A percentile compares a stretch with the other conserved stretches of the same genome.
Evolutionary conservation across 148 eudicot genomes (phyloP).

Genomic region (Suaeda aralocaspica): DNA sequence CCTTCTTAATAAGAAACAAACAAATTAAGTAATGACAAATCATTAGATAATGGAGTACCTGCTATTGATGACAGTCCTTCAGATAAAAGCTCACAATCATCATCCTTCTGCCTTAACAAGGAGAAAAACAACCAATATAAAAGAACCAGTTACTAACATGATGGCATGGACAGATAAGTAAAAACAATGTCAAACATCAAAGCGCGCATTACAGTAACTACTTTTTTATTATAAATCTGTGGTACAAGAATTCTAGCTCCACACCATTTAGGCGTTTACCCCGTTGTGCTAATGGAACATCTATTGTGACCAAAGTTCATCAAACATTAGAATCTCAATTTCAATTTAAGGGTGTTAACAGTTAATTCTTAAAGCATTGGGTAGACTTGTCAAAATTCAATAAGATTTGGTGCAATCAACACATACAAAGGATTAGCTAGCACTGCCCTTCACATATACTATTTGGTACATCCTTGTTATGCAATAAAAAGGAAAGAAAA

Average conservation of each 20-base stretch:
- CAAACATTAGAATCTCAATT: neutral
- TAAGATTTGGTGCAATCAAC: neutral
- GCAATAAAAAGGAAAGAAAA: too few species aligned
- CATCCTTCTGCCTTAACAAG: constrained; percentile 53
- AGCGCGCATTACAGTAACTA: neutral
- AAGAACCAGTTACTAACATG: constrained; percentile 14
- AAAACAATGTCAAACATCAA: neutral
- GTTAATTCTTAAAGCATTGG: neutral
- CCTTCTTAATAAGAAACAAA: neutral
- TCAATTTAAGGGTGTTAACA: neutral
- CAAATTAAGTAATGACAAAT: constrained; percentile 9
- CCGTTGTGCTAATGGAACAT: neutral
- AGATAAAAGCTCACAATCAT: constrained; percentile 40
- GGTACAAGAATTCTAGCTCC: neutral
- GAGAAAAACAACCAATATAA: neutral
- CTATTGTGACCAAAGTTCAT: too few species aligned
- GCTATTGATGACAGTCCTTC: constrained; percentile 50
- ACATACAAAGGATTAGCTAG: neutral
- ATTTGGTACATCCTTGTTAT: neutral
- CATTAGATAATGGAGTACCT: too few species aligned
- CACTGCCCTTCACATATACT: neutral
- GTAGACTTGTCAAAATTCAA: neutral
- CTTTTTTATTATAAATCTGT: neutral
- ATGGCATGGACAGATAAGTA: neutral
- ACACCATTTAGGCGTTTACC: neutral